phyloP scores from a whole-genome alignment of 2,329 filamentous ascomycete species.

The Stenocarpella maydis region DNA sequence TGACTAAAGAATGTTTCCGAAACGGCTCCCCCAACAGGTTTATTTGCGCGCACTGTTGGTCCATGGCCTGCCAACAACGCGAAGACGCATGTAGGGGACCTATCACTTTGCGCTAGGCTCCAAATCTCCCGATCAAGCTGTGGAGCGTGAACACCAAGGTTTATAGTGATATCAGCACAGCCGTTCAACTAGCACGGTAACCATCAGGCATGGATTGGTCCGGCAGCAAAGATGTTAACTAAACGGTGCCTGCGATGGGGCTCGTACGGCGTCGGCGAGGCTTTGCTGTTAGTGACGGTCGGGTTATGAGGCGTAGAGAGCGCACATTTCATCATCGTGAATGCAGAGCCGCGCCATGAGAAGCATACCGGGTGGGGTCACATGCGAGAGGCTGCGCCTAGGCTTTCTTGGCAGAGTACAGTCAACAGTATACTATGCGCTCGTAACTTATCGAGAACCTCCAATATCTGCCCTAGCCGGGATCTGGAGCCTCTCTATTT shows the following conservation, averaged over 20 bases:
- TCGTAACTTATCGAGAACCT: background rate
- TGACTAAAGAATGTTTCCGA: constrained; percentile 1
- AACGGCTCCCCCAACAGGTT: constrained; percentile 3
- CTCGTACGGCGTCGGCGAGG: too few relatives aligned
- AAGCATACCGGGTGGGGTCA: background rate
- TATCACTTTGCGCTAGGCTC: constrained; percentile 8
- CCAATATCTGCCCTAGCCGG: constrained; percentile 1
- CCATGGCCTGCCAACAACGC: background rate
- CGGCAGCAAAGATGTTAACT: too few relatives aligned
- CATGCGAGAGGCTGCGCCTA: background rate
- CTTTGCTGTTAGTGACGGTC: background rate
- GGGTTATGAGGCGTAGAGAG: background rate
- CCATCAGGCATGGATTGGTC: background rate
- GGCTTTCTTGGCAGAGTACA: background rate
- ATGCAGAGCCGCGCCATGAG: background rate
- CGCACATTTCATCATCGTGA: background rate
- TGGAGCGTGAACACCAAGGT: background rate
- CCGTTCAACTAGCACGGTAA: background rate
- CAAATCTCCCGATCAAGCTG: background rate
- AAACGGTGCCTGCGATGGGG: too few relatives aligned
- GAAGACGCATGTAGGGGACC: background rate
- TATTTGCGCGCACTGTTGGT: background rate
- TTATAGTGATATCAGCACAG: constrained; percentile 16
- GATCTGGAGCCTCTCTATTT: constrained; percentile 2
- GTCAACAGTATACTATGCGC: background rate